phyloP scores from a whole-genome alignment of 2,329 filamentous ascomycete genomes.

The Paracoccidioides lutzii region DNA sequence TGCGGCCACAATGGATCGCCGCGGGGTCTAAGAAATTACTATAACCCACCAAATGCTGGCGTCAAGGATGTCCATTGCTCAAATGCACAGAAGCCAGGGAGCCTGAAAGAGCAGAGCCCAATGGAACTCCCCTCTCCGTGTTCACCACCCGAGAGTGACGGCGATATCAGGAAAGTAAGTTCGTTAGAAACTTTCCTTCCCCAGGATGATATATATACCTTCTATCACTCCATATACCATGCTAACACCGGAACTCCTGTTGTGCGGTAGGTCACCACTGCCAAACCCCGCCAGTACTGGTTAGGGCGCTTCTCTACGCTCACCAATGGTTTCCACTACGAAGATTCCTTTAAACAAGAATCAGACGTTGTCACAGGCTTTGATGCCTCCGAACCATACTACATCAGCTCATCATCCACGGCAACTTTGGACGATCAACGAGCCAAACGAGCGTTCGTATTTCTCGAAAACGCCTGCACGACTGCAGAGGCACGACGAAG shows the following conservation, averaged over 20 bases:
- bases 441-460: slow-evolving; percentile 22
- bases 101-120: background rate
- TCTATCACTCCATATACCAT: background rate
- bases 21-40: no score
- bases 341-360: slow-evolving; percentile 19
- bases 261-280: slow-evolving; percentile 13
- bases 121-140: background rate
- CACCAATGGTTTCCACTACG: slow-evolving; percentile 20
- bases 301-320: slow-evolving; percentile 22
- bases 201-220: background rate
- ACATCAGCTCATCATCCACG: slow-evolving; percentile 8
- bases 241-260: background rate
- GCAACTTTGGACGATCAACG: slow-evolving; percentile 16
- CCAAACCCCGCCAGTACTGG: slow-evolving; percentile 20
- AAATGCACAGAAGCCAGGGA: background rate
- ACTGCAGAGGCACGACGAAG: slow-evolving; percentile 25
- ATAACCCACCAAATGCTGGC: background rate
- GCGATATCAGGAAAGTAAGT: background rate
- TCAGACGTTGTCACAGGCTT: slow-evolving; percentile 18
- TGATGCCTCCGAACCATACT: slow-evolving; percentile 11
- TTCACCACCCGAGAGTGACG: background rate
- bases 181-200: background rate
- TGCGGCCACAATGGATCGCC: background rate
- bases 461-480: slow-evolving; percentile 22
- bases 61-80: background rate